Evolutionary conservation across 768 basidiomycete species (phyloP), one percentile per base, ranked within the genome.

Genomic region (Neoboletus magnificus): DNA sequence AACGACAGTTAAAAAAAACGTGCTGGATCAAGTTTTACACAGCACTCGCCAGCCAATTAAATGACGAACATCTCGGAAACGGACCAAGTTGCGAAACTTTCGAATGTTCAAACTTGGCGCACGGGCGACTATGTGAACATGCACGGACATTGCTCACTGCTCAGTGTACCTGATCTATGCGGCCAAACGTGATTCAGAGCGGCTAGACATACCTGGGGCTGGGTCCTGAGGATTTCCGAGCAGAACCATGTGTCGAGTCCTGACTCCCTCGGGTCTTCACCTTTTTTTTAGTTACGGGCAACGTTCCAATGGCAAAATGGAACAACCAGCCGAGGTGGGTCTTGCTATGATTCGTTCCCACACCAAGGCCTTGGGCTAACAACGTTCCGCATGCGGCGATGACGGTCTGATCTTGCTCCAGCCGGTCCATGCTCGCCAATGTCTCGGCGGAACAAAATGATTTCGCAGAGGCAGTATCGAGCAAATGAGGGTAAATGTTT

Each of bases 401-500:
- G 20, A 22, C 4, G 30, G 10, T 48, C 11, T 35, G 22, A 46
- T 15, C 18, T 32, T 16, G 2, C 18, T 33, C 23, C 41, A 22
- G 30, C 48, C 3, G 11, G n/a, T 12, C 1, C 54, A 20, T 16
- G 42, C 29, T 30, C 33, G 1, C 30, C 54, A 11, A 25, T 29
- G 16, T 20, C 59, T 30, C 64, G 55, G 45, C 50, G 46, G 9
- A 57, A 29, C 33, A 69, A 62, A 41, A 57, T 42, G 35, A 33
- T 47, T 2, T 32, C 37, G 7, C 69, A 69, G 22, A 56, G 55
- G 27, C 58, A 40, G 23, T 69, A 68, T 25, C 62, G 68, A 25
- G 52, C 48, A 23, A 62, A 60, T 39, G 68, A 69, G 36, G 41
- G 54, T 11, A 61, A 70, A 29, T 55, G 52, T 22, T 64, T 69